phyloP scores from a whole-genome alignment of 2,329 filamentous ascomycete genomes.

The Ascosphaera acerosa region DNA sequence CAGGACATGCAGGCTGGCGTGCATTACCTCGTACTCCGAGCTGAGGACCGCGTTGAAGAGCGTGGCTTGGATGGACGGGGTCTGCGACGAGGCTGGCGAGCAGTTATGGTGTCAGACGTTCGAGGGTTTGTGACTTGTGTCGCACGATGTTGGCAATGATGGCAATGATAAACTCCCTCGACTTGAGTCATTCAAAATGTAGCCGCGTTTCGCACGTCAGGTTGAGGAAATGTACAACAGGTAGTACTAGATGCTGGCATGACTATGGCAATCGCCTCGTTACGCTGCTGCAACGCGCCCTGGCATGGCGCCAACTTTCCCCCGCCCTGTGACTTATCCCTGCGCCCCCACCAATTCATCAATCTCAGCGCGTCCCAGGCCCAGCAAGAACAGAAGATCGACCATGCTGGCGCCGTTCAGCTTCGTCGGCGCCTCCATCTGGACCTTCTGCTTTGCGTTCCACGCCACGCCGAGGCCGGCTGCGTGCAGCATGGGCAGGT shows the following conservation, averaged over 20 bases:
- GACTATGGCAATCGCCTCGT: too few species aligned
- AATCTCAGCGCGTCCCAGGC: slow-evolving; percentile 25
- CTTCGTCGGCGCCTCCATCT: slow-evolving; percentile 32
- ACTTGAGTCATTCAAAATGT: too few species aligned
- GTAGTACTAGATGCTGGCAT: too few species aligned
- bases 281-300: too few species aligned
- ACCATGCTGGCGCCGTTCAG: slow-evolving; percentile 32
- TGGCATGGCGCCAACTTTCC: too few species aligned
- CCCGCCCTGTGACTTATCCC: too few species aligned
- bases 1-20: slow-evolving; percentile 6
- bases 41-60: slow-evolving; percentile 8
- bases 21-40: slow-evolving; percentile 9
- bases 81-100: slow-evolving; percentile 12
- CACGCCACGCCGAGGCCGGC: slow-evolving; percentile 38
- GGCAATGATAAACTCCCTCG: too few species aligned
- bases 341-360: slow-evolving; percentile 19
- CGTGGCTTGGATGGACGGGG: slow-evolving; percentile 14
- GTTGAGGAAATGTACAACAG: too few species aligned
- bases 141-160: too few species aligned
- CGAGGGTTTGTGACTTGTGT: background rate
- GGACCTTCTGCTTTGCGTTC: slow-evolving; percentile 38
- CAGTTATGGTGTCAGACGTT: slow-evolving; percentile 10
- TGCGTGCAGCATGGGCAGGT: slow-evolving; percentile 36
- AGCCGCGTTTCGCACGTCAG: too few species aligned
- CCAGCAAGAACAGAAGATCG: slow-evolving; percentile 33